phyloP scores from a whole-genome alignment of 176 grass and related monocot species.

The Musa schizocarpa region DNA sequence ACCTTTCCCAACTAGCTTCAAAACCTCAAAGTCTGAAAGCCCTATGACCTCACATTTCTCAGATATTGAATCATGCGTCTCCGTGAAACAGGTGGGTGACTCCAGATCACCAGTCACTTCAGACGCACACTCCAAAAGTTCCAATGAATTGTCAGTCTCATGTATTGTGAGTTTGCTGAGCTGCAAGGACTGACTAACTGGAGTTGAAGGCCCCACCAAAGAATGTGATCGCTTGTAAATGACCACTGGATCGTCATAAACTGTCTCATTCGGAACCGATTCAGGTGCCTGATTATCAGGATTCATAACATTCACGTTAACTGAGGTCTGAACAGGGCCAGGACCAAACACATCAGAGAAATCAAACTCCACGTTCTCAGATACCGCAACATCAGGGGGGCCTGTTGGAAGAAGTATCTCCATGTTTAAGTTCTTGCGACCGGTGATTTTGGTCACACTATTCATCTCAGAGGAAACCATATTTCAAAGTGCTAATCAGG shows the following conservation, averaged over 20 bases:
- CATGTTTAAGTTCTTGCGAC: slow-evolving; percentile 43
- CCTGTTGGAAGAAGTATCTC: slow-evolving; percentile 74
- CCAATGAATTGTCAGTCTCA: slow-evolving; percentile 49
- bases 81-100: slow-evolving; percentile 17
- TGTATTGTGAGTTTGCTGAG: slow-evolving; percentile 62
- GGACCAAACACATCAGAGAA: slow-evolving; percentile 95
- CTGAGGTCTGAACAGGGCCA: slow-evolving; percentile 42
- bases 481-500: slow-evolving; percentile 24
- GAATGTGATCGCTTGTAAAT: slow-evolving; percentile 90
- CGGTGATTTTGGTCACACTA: slow-evolving; percentile 29
- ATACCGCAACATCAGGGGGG: slow-evolving; percentile 57
- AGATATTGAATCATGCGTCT: slow-evolving; percentile 34
- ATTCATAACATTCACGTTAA: slow-evolving; percentile 32
- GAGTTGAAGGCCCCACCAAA: slow-evolving; percentile 72
- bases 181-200: slow-evolving; percentile 63
- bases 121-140: slow-evolving; percentile 50
- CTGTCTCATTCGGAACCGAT: slow-evolving; percentile 43
- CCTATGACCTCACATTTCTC: slow-evolving; percentile 58
- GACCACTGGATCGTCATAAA: slow-evolving; percentile 65
- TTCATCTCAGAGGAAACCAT: slow-evolving; percentile 79
- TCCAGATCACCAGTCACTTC: slow-evolving; percentile 42
- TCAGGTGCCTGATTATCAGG: slow-evolving; percentile 45
- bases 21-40: slow-evolving; percentile 77
- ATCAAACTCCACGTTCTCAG: slow-evolving; percentile 86
- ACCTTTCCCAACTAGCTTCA: slow-evolving; percentile 95